Evolutionary conservation across 805 yeast genomes (phyloP), one percentile per base, ranked within the genome.

Genomic region (Barnettozyma vustinii): DNA sequence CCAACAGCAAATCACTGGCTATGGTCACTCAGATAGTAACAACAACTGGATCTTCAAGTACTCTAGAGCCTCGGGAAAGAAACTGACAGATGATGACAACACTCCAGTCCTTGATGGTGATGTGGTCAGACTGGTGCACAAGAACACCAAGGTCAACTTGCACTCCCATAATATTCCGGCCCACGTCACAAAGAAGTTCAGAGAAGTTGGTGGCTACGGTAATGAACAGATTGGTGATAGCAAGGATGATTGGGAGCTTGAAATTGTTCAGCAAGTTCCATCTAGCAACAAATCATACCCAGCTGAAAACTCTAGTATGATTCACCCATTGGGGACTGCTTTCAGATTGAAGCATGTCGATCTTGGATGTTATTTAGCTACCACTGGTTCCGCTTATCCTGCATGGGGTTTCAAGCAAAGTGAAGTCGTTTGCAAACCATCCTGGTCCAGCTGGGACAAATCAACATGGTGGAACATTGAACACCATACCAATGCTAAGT

Each of bases 131-230:
- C 57, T 87, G 36, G 67, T 75, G 40, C 96, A 87, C 64, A 76
- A 77, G 20, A 60, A 68, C 52, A 84, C 91, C 4, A 73, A 76
- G 13, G 73, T 80, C 49, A 86, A 84, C 67, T 73, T 87, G 56
- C 94, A 87, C 63, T 76, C 92, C 3, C 94, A 87, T 64, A 73
- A 74, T 12, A 68, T 87, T 30, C 72, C 71, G 12, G 87, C 85
- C 19, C 89, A 87, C 50, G 75, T 86, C n/a, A 72, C 85, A 52
- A 79, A 76, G 49, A 67, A 75, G 35, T 77, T 77, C 47, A 84
- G 74, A 70, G 99, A 94, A 71, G 97, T 88, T 15, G 80, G 96
- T 10, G 87, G 97, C 61, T 89, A 89, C 62, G 96, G 97, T 49
- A 78, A 80, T 54, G 74, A 76, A 43, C 72, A 76, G 0, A 64